phyloP scores from a whole-genome alignment of 192 early-diverging fungal genomes.

The Rhizophagus sp. region DNA sequence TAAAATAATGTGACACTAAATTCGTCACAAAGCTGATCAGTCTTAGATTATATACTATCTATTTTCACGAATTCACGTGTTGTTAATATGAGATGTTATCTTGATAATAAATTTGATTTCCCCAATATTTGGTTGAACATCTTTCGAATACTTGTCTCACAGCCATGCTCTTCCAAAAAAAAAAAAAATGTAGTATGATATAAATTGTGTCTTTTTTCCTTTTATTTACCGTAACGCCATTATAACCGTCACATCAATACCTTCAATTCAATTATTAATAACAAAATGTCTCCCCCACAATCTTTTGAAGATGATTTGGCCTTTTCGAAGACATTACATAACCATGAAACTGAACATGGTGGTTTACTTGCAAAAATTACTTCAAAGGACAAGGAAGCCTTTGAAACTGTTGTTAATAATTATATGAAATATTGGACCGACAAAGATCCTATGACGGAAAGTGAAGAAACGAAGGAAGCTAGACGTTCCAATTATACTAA shows the following conservation, averaged over 20 bases:
- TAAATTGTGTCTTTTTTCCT: neutral
- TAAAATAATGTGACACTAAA: no score
- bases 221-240: neutral
- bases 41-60: no score
- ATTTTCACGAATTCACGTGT: no score
- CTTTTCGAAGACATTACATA: conserved; percentile 56
- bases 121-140: no score
- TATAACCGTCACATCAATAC: neutral
- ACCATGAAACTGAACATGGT: conserved; percentile 41
- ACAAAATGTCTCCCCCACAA: conserved; percentile 12
- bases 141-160: no score
- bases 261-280: neutral
- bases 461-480: conserved; percentile 56
- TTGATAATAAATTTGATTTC: no score
- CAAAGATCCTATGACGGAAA: conserved; percentile 48
- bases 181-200: neutral
- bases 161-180: no score
- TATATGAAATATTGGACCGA: conserved; percentile 75
- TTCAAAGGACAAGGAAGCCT: conserved; percentile 70
- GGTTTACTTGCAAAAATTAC: conserved; percentile 40
- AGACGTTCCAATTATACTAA: conserved; percentile 63
- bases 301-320: conserved; percentile 51
- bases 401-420: conserved; percentile 64
- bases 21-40: no score
- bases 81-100: no score